Evolutionary conservation across 2,329 filamentous ascomycete genomes (phyloP), one percentile per base, ranked within the genome.

Genomic region (Thyridium curvatum): DNA sequence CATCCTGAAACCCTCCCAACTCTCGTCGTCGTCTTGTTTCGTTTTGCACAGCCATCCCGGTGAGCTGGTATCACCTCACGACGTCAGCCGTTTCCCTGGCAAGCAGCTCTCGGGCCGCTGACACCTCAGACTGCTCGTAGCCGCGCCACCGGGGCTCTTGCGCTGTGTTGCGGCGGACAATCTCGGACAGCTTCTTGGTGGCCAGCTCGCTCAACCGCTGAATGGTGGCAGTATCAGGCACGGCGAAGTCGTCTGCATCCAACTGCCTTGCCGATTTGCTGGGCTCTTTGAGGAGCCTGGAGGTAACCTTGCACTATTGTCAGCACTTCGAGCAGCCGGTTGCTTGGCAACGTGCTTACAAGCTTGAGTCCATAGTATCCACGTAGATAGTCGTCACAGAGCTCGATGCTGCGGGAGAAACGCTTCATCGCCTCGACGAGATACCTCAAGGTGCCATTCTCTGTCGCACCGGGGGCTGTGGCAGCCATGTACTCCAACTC

Each of bases 281-380:
- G 7, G 59, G 47, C 8, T 66, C 65, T 12, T 55, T 60, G 33
- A 82, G 56, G 21, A 81, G 53, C 47, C 65, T 67, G 42, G 68
- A 65, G 8, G 73, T 72, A 13, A 67, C 65, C 73, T 77, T 42
- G 18, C 32, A 31, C 18, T 36, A 5, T 3, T 35, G 50, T 54
- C 58, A 64, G 44, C 53, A 35, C 13, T 33, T 30, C 49, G 42
- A 30, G 30, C 37, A 39, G 18, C 34, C 26, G 8, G 14, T 12
- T 10, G 21, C 21, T 26, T 26, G 21, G 21, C 10, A 14, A 28
- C 30, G 15, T 12, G 53, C 75, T 53, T 62, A 89, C 83, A 61
- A 90, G 60, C 59, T 91, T 93, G 43, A 98, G 67, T 7, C 93
- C 93, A 61, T 95, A 97, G 59, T 89, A 94, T 1, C 90, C 93